Conservation (phyloP, 2,329 filamentous ascomycete species). For the Epichloe bromicola region DNA sequence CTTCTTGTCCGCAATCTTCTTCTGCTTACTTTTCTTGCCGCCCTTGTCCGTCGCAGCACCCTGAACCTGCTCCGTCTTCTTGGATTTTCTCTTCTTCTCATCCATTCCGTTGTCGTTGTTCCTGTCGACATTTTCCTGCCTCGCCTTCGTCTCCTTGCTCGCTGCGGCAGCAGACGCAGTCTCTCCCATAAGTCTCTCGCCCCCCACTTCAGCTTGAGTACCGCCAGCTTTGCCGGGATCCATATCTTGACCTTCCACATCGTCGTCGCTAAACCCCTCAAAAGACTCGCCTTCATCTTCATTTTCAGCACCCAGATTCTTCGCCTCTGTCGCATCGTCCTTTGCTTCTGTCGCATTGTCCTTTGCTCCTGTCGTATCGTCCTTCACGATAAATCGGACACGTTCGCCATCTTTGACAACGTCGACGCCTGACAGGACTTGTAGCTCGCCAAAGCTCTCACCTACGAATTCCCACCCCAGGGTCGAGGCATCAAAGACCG, state of each 20-base stretch:
- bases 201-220: slow-evolving; percentile 19
- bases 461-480: slow-evolving; percentile 62
- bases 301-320: slow-evolving; percentile 8
- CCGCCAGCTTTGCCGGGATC: slow-evolving; percentile 19
- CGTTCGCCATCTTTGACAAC: slow-evolving; percentile 54
- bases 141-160: background rate
- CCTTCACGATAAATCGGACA: slow-evolving; percentile 40
- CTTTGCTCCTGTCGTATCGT: slow-evolving; percentile 9
- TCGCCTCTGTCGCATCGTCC: slow-evolving; percentile 10
- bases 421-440: slow-evolving; percentile 85
- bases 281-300: slow-evolving; percentile 41
- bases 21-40: slow-evolving; percentile 12
- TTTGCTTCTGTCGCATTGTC: slow-evolving; percentile 14
- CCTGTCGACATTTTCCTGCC: slow-evolving; percentile 5
- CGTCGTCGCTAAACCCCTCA: slow-evolving; percentile 47
- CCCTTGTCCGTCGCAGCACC: slow-evolving; percentile 8
- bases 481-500: slow-evolving; percentile 30
- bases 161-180: background rate
- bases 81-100: slow-evolving; percentile 15
- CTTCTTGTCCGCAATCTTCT: slow-evolving; percentile 23
- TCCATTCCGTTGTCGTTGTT: background rate
- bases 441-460: slow-evolving; percentile 85
- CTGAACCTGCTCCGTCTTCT: slow-evolving; percentile 6
- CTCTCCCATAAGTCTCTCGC: slow-evolving; percentile 9
- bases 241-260: slow-evolving; percentile 20